Percentiles rank a stretch among this genome's conserved stretches.
Evolutionary conservation across 768 basidiomycete species (phyloP).

Genomic region (Gautieria morchelliformis): DNA sequence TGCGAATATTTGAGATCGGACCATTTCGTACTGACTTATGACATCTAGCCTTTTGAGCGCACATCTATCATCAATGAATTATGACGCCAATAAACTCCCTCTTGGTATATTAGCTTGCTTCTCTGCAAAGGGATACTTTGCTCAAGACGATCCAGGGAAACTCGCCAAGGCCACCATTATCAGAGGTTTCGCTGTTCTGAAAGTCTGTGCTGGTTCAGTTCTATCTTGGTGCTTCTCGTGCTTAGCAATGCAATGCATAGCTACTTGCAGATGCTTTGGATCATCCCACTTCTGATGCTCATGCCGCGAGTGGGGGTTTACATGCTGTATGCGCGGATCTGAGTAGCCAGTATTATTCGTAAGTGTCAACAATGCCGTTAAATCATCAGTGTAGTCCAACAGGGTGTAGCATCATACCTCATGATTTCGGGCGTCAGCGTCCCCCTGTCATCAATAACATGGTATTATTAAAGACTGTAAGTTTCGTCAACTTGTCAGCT

Average conservation of each 20-base stretch:
- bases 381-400: not conserved
- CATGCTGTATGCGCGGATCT: slow-evolving; percentile 35
- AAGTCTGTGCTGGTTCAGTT: slow-evolving; percentile 24
- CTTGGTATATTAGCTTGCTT: slow-evolving; percentile 29
- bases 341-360: slow-evolving; percentile 50
- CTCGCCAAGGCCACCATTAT: slow-evolving; percentile 51
- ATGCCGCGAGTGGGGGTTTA: slow-evolving; percentile 28
- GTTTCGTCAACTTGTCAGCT: not conserved
- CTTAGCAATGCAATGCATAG: slow-evolving; percentile 16
- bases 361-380: slow-evolving; percentile 12
- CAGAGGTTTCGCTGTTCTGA: slow-evolving; percentile 48
- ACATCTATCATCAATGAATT: slow-evolving; percentile 51
- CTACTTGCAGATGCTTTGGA: slow-evolving; percentile 43
- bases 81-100: slow-evolving; percentile 55
- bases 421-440: slow-evolving; percentile 44
- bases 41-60: slow-evolving; percentile 40
- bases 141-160: slow-evolving; percentile 30
- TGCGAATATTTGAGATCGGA: slow-evolving; percentile 4
- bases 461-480: slow-evolving; percentile 32
- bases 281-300: slow-evolving; percentile 31
- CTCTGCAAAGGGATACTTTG: not conserved
- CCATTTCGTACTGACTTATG: not conserved
- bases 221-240: not conserved
- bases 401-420: slow-evolving; percentile 44
- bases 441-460: slow-evolving; percentile 35